These are phyloP conservation scores for Prunus yedoensis DNA, from an alignment of 331 rosid genomes.

Conservation along the genomic window DNA sequence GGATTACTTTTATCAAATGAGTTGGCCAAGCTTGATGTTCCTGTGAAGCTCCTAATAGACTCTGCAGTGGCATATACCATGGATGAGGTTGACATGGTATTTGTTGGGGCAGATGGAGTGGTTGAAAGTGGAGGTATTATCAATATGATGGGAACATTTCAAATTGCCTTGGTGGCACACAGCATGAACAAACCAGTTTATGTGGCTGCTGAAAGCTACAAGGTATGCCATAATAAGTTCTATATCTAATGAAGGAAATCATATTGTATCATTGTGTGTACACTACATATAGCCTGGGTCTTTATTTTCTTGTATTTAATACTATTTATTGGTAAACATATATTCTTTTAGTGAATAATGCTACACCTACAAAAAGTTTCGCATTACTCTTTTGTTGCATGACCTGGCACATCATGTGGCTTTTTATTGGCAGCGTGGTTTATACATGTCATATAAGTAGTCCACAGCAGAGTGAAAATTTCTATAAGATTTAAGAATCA, in stretches of 20 bases:
- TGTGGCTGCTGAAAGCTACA: constrained; percentile 98
- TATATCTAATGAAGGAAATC: not conserved
- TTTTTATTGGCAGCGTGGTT: not conserved
- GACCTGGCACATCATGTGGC: not conserved
- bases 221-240: constrained; percentile 45
- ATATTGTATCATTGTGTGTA: not conserved
- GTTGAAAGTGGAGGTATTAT: constrained; percentile 98
- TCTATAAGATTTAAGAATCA: not conserved
- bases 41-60: constrained; percentile 92
- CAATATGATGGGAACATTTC: constrained; percentile 98
- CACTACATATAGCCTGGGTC: not conserved
- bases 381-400: not conserved
- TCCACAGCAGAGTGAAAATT: not conserved
- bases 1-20: constrained; percentile 81
- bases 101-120: constrained; percentile 96
- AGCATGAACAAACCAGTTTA: constrained; percentile 90
- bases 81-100: constrained; percentile 98
- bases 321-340: not conserved
- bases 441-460: not conserved
- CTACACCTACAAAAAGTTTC: not conserved
- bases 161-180: constrained; percentile 88
- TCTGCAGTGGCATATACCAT: constrained; percentile 90
- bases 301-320: not conserved
- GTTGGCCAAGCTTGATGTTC: constrained; percentile 83
- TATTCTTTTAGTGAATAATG: not conserved